Percentiles rank a stretch among this genome's conserved stretches.
phyloP scores from a whole-genome alignment of 148 eudicot genomes.

The Agrostemma githago region DNA sequence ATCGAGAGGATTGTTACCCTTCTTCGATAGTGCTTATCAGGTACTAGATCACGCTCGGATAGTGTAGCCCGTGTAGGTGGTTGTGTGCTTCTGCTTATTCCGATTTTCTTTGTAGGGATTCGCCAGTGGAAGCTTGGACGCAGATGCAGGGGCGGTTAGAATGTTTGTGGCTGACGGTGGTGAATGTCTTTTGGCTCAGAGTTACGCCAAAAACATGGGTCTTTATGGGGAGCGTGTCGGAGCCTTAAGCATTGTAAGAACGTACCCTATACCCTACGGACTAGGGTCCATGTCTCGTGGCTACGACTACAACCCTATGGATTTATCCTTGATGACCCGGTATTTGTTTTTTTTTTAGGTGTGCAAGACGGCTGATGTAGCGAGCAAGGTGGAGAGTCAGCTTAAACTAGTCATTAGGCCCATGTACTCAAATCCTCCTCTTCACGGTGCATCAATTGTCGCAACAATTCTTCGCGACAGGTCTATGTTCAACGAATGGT shows the following conservation, averaged over 20 bases:
- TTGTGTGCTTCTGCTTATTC: conserved; percentile 2
- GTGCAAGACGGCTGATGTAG: conserved; percentile 91
- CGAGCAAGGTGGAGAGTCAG: conserved; percentile 88
- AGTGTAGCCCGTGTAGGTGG: background rate
- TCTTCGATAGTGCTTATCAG: conserved; percentile 99
- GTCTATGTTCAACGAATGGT: conserved; percentile 89
- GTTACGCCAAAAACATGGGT: conserved; percentile 98
- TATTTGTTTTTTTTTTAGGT: conserved; percentile 42
- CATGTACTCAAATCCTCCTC: conserved; percentile 94
- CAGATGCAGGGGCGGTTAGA: conserved; percentile 81
- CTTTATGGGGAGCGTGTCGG: conserved; percentile 99
- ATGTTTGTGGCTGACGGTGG: conserved; percentile 94
- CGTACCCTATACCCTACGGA: background rate
- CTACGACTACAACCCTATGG: background rate
- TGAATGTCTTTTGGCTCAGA: conserved; percentile 89
- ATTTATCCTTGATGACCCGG: background rate
- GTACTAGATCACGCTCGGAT: too few species aligned
- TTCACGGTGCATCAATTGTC: conserved; percentile 95
- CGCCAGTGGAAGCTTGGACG: conserved; percentile 91
- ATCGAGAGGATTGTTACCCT: conserved; percentile 72
- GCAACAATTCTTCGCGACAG: conserved; percentile 90
- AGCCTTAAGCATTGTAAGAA: conserved; percentile 88
- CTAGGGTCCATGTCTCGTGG: background rate
- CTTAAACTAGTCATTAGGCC: conserved; percentile 91
- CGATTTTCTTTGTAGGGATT: conserved; percentile 52